Conservation (phyloP, 495 filamentous ascomycete genomes). For the Pseudomonodictys pantanalensis region DNA sequence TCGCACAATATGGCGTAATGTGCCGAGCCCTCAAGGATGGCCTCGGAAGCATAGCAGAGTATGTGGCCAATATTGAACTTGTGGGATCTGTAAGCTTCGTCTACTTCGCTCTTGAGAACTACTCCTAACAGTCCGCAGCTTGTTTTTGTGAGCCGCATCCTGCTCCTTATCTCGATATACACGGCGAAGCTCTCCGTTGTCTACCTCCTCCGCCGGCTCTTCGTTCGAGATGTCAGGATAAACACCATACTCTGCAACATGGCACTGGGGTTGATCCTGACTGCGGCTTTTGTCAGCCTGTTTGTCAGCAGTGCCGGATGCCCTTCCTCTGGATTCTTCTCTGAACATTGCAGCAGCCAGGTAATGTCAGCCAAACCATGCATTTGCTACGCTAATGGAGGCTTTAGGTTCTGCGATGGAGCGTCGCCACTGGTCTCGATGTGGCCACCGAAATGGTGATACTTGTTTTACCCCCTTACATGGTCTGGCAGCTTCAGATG, state of each 20-base stretch:
- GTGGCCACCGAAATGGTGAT: constrained; percentile 22
- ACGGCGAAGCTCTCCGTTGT: constrained; percentile 35
- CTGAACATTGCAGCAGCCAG: constrained; percentile 8
- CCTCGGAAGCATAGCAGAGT: no score
- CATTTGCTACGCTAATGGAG: background rate
- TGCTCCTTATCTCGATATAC: constrained; percentile 23
- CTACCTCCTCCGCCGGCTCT: constrained; percentile 33
- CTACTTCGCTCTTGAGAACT: no score
- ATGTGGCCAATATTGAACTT: no score
- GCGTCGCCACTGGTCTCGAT: constrained; percentile 20
- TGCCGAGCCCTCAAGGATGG: background rate
- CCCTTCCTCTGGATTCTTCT: constrained; percentile 9
- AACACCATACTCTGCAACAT: constrained; percentile 25
- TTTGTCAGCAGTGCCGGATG: constrained; percentile 19
- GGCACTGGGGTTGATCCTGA: constrained; percentile 14
- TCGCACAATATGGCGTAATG: background rate
- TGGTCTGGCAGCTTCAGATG: constrained; percentile 31
- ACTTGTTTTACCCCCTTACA: constrained; percentile 9
- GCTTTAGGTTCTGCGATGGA: constrained; percentile 19
- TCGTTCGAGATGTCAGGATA: constrained; percentile 15
- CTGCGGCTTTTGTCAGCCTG: constrained; percentile 22
- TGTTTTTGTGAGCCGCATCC: constrained; percentile 10
- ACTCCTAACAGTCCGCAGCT: no score
- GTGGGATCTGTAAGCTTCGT: no score
- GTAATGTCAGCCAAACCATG: no score